phyloP scores from a whole-genome alignment of 495 filamentous ascomycete species.

The Rhizodiscina lignyota region DNA sequence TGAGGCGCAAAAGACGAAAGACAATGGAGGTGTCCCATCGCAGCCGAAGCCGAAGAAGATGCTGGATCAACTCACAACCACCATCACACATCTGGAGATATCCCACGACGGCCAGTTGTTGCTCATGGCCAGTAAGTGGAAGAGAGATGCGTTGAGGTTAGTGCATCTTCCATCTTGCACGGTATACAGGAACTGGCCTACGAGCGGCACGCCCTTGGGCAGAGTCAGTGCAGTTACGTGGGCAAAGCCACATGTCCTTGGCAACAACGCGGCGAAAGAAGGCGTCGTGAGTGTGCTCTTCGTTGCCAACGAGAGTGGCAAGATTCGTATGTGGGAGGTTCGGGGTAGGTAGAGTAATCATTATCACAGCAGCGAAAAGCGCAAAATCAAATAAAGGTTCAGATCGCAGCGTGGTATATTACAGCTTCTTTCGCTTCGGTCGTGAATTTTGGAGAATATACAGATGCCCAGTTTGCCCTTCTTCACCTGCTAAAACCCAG shows the following conservation, averaged over 20 bases:
- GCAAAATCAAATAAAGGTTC: no score
- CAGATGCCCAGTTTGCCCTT: no score
- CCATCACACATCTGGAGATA: slow-evolving; percentile 60
- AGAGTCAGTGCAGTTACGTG: slow-evolving; percentile 63
- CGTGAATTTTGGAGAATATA: no score
- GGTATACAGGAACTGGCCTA: slow-evolving; percentile 95
- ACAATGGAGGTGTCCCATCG: slow-evolving; percentile 33
- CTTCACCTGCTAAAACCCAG: no score
- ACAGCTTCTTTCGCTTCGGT: no score
- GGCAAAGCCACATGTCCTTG: slow-evolving; percentile 2
- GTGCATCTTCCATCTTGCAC: slow-evolving; percentile 86
- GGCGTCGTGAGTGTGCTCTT: slow-evolving; percentile 44
- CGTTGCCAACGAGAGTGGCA: slow-evolving; percentile 74
- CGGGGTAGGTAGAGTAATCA: no score
- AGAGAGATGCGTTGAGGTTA: slow-evolving; percentile 73
- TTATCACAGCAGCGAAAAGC: no score
- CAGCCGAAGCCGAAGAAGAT: slow-evolving; percentile 51
- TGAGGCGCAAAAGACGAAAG: slow-evolving; percentile 20
- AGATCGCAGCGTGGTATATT: no score
- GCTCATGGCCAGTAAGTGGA: slow-evolving; percentile 66
- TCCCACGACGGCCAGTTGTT: slow-evolving; percentile 79
- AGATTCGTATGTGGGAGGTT: slow-evolving; percentile 83
- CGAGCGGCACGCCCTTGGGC: slow-evolving; percentile 72
- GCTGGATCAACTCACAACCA: slow-evolving; percentile 76
- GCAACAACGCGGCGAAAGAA: slow-evolving; percentile 6